Conservation (phyloP, 2,329 filamentous ascomycete genomes). For the Colletotrichum filicis region DNA sequence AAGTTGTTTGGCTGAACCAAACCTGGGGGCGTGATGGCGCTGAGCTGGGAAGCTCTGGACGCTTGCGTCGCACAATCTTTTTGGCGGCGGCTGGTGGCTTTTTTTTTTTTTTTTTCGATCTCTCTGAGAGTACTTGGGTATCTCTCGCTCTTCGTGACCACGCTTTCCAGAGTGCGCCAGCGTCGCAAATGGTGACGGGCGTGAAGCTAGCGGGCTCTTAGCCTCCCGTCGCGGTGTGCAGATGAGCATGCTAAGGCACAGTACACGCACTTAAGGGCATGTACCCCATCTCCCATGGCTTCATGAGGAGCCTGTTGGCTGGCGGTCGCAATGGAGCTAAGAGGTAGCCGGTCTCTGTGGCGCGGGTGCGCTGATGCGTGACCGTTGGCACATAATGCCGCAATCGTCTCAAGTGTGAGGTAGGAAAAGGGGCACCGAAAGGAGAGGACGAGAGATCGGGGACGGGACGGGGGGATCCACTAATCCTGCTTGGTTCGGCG, state of each 20-base stretch:
- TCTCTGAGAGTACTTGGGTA: no score
- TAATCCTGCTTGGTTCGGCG: slow-evolving; percentile 1
- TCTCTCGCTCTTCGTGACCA: neutral
- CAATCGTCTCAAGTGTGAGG: slow-evolving; percentile 10
- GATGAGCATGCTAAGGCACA: slow-evolving; percentile 14
- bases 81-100: neutral
- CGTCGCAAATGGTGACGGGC: slow-evolving; percentile 12
- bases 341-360: neutral
- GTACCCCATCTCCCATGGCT: slow-evolving; percentile 7
- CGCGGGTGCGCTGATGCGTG: neutral
- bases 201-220: slow-evolving; percentile 5
- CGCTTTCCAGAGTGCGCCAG: neutral
- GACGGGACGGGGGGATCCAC: slow-evolving; percentile 4
- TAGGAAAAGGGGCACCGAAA: slow-evolving; percentile 25
- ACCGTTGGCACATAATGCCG: neutral
- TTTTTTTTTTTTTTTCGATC: neutral
- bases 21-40: slow-evolving; percentile 24
- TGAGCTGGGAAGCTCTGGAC: neutral
- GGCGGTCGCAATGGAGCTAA: slow-evolving; percentile 26
- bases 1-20: neutral
- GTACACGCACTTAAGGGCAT: slow-evolving; percentile 27
- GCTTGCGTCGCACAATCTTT: slow-evolving; percentile 16
- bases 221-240: neutral
- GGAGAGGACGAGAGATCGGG: slow-evolving; percentile 17
- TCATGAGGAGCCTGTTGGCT: slow-evolving; percentile 15